phyloP scores from a whole-genome alignment of 139 green algal genomes.

The Chlorella sp. region DNA sequence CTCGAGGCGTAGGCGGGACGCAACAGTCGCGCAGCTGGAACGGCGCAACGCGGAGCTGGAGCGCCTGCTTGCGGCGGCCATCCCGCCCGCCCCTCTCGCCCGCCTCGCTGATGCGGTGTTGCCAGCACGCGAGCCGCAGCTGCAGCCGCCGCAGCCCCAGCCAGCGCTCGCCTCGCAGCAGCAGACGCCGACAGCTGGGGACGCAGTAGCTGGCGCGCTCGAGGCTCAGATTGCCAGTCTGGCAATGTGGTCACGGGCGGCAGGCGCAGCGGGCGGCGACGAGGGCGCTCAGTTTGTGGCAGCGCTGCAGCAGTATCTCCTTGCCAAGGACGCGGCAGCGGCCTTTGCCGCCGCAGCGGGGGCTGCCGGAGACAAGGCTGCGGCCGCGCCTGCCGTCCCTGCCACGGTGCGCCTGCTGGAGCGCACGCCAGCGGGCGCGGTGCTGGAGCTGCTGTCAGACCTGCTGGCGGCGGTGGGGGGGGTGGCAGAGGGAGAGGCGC shows the following conservation, averaged over 20 bases:
- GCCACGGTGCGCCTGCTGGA: no score
- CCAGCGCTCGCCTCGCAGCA: not conserved
- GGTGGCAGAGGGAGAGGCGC: no score
- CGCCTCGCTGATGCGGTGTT: not conserved
- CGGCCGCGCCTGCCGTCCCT: no score
- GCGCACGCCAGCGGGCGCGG: constrained; percentile 3
- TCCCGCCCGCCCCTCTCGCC: not conserved
- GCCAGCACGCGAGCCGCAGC: not conserved
- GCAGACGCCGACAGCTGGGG: not conserved
- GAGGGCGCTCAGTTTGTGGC: not conserved
- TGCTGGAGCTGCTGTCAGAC: constrained; percentile 3
- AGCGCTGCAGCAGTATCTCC: not conserved
- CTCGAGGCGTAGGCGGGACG: not conserved
- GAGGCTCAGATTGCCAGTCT: no score
- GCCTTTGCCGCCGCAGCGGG: not conserved
- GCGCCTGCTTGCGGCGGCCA: not conserved
- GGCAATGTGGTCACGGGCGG: not conserved
- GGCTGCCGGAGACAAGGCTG: no score
- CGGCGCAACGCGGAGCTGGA: not conserved
- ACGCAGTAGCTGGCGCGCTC: no score
- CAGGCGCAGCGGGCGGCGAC: not conserved
- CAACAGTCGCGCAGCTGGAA: not conserved
- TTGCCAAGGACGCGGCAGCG: not conserved
- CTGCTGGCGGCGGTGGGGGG: no score
- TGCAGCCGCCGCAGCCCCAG: not conserved